Conservation (phyloP, 176 grass and related monocot genomes). For the Carex kokanica region DNA sequence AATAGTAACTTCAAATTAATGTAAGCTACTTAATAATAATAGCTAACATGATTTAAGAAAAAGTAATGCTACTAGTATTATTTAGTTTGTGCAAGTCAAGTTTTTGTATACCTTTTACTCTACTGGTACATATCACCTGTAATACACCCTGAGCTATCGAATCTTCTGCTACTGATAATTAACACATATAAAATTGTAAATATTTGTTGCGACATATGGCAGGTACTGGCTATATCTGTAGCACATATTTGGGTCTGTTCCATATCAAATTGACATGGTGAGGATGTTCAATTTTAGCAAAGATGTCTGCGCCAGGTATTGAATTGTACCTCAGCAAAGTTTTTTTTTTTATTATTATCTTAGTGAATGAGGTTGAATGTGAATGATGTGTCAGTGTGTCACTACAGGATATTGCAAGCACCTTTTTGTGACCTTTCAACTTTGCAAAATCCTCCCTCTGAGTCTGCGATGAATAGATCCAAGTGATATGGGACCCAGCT, state of each 20-base stretch:
- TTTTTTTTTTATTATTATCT: not conserved
- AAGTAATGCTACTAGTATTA: not conserved
- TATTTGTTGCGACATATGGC: constrained; percentile 24
- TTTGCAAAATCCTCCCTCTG: constrained; percentile 30
- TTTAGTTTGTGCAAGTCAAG: not conserved
- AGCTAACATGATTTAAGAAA: not conserved
- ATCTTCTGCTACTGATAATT: constrained; percentile 12
- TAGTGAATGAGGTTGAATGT: not conserved
- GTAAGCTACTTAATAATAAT: not conserved
- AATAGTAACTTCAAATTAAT: not conserved
- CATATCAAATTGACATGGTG: constrained; percentile 67
- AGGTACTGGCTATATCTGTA: constrained; percentile 94
- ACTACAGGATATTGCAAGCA: constrained; percentile 76
- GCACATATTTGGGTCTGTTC: constrained; percentile 60
- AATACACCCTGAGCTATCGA: not conserved
- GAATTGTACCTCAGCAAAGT: not conserved
- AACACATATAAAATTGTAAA: not conserved
- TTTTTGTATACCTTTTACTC: not conserved
- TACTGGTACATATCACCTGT: not conserved
- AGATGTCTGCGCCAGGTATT: constrained; percentile 63
- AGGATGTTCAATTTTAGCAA: constrained; percentile 86
- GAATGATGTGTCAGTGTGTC: constrained; percentile 28
- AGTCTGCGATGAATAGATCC: constrained; percentile 23
- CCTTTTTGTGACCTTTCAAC: constrained; percentile 50
- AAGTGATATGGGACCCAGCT: constrained; percentile 19